These are phyloP conservation scores for Pseudocercospora fijiensis DNA, from an alignment of 2,329 filamentous ascomycete genomes.

Conservation along the genomic window DNA sequence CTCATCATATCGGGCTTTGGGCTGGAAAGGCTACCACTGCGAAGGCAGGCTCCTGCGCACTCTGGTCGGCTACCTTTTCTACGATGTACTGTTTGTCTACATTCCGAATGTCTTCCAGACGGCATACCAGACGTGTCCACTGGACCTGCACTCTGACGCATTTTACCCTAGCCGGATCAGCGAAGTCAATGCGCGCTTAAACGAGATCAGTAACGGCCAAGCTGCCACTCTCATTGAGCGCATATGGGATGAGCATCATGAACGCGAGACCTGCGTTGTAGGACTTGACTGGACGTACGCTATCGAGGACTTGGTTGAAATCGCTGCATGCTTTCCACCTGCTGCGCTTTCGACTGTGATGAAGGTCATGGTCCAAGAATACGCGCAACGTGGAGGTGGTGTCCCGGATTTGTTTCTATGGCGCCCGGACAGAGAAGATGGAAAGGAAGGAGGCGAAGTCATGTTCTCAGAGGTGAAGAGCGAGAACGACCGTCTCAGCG, in stretches of 20 bases:
- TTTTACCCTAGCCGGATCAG: conserved; percentile 85
- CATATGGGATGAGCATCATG: conserved; percentile 67
- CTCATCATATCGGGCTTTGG: conserved; percentile 74
- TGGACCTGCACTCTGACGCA: conserved; percentile 88
- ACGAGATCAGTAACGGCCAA: conserved; percentile 80
- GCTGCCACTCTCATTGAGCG: conserved; percentile 65
- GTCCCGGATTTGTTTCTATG: conserved; percentile 93
- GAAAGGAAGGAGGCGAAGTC: conserved; percentile 33
- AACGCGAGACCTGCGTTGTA: conserved; percentile 77
- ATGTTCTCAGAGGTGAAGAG: conserved; percentile 52
- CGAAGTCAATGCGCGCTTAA: conserved; percentile 84
- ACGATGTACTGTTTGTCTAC: conserved; percentile 87
- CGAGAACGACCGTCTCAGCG: conserved; percentile 85
- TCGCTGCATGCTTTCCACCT: conserved; percentile 75
- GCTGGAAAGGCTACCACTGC: conserved; percentile 92
- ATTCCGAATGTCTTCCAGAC: conserved; percentile 98
- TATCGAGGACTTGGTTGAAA: conserved; percentile 73
- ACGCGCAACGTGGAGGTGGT: conserved; percentile 78
- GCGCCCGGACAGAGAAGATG: conserved; percentile 49
- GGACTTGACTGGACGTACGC: conserved; percentile 90
- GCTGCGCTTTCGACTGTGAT: conserved; percentile 79
- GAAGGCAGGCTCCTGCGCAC: conserved; percentile 93
- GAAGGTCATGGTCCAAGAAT: conserved; percentile 94
- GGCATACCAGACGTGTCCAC: conserved; percentile 85
- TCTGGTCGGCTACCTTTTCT: conserved; percentile 79